phyloP scores from a whole-genome alignment of 2,329 filamentous ascomycete species.

The Talaromyces sp. region DNA sequence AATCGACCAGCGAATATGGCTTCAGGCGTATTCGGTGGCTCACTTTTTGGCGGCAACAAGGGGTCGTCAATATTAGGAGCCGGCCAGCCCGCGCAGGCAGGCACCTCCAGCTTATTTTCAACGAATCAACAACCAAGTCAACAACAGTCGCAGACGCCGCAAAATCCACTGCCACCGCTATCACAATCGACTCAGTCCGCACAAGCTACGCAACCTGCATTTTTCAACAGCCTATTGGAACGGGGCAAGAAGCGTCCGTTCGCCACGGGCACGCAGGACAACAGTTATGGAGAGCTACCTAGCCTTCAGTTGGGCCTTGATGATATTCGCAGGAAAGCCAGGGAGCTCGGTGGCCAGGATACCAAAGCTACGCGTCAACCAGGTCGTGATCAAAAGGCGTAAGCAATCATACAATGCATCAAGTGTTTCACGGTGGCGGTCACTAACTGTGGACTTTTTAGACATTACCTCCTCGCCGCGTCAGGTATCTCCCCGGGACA shows the following conservation, averaged over 20 bases:
- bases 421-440: background rate
- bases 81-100: slow-evolving; percentile 27
- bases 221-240: slow-evolving; percentile 64
- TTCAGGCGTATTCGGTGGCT: slow-evolving; percentile 18
- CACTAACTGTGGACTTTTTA: slow-evolving; percentile 36
- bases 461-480: slow-evolving; percentile 87
- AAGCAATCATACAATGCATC: slow-evolving; percentile 29
- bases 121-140: slow-evolving; percentile 31
- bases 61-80: slow-evolving; percentile 9
- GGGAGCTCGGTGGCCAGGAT: slow-evolving; percentile 69
- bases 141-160: slow-evolving; percentile 29
- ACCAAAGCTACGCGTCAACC: slow-evolving; percentile 47
- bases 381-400: slow-evolving; percentile 54
- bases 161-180: slow-evolving; percentile 28
- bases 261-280: slow-evolving; percentile 53
- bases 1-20: slow-evolving; percentile 13
- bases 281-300: slow-evolving; percentile 72
- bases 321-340: slow-evolving; percentile 75
- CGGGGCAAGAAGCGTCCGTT: slow-evolving; percentile 66
- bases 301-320: slow-evolving; percentile 86
- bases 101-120: slow-evolving; percentile 30
- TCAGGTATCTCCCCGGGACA: slow-evolving; percentile 87
- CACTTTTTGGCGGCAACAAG: slow-evolving; percentile 18
- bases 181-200: slow-evolving; percentile 28
- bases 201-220: slow-evolving; percentile 53